These are phyloP conservation scores for Cutaneotrichosporon sp. DNA, from an alignment of 1,284 basidiomycete species.

Conservation along the genomic window DNA sequence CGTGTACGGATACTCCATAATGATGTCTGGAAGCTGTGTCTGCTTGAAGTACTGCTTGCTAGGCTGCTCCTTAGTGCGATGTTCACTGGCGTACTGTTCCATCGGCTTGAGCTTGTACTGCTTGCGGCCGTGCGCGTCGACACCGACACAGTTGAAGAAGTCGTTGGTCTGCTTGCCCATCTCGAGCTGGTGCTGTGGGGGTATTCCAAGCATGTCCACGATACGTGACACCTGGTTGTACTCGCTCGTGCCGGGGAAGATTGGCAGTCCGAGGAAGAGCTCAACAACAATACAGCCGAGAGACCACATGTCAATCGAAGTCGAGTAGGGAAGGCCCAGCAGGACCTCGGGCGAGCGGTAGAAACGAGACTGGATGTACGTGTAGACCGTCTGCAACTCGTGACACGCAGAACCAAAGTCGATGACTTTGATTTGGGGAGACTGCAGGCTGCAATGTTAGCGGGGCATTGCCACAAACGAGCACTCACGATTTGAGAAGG, in stretches of 20 bases:
- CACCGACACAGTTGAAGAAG: constrained; percentile 75
- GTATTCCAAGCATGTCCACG: constrained; percentile 93
- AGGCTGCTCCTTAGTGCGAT: constrained; percentile 90
- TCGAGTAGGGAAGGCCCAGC: constrained; percentile 88
- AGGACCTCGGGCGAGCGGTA: constrained; percentile 98
- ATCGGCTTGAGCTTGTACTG: constrained; percentile 83
- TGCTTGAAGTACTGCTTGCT: constrained; percentile 99
- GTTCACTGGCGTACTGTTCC: constrained; percentile 92
- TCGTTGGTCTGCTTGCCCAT: constrained; percentile 91
- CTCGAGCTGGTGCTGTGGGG: constrained; percentile 89
- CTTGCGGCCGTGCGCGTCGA: constrained; percentile 80
- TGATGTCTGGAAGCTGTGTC: constrained; percentile 86
- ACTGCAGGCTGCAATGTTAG: constrained; percentile 68
- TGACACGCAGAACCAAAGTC: constrained; percentile 99
- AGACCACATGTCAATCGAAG: constrained; percentile 96
- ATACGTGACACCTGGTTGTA: constrained; percentile 97
- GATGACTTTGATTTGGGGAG: constrained; percentile 97
- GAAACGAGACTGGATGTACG: constrained; percentile 98
- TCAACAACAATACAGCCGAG: constrained; percentile 99
- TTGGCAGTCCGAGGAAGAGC: constrained; percentile 88
- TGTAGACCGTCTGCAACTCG: constrained; percentile 97
- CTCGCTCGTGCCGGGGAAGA: constrained; percentile 98
- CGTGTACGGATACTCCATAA: constrained; percentile 89
- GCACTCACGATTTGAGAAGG: constrained; percentile 78
- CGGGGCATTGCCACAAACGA: neutral